These are phyloP conservation scores for Solanum dulcamara DNA, from an alignment of 257 asterid species.

Conservation along the genomic window DNA sequence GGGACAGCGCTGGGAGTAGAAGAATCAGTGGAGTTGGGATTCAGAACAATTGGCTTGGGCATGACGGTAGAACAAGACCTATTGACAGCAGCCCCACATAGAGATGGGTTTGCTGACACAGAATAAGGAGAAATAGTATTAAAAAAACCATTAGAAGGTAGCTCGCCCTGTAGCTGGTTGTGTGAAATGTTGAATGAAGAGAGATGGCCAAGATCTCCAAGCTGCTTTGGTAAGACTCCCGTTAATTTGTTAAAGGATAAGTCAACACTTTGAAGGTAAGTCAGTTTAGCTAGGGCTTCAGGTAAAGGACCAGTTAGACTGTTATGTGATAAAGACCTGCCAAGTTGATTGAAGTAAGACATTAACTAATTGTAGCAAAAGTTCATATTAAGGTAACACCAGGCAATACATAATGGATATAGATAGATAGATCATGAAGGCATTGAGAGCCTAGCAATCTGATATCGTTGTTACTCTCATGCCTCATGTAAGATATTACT, in stretches of 20 bases:
- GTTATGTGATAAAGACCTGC: conserved; percentile 63
- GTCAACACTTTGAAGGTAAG: conserved; percentile 45
- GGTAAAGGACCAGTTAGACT: conserved; percentile 58
- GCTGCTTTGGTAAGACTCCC: conserved; percentile 64
- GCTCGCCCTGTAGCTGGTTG: conserved; percentile 74
- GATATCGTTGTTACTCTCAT: not conserved
- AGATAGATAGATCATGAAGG: not conserved
- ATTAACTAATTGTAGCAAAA: not conserved
- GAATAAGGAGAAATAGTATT: conserved; percentile 69
- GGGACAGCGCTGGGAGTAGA: conserved; percentile 35
- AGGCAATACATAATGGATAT: not conserved
- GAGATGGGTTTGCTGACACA: conserved; percentile 54
- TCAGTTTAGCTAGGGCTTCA: conserved; percentile 40
- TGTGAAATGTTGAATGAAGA: conserved; percentile 71
- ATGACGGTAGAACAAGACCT: conserved; percentile 50
- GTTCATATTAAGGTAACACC: not conserved
- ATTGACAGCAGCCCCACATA: conserved; percentile 70
- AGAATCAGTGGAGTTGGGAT: conserved; percentile 68
- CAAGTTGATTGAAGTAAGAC: conserved; percentile 6
- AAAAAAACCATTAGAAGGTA: conserved; percentile 68
- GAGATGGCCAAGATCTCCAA: conserved; percentile 53
- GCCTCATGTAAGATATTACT: not conserved
- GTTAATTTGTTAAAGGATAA: conserved; percentile 68
- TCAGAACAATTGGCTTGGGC: conserved; percentile 88
- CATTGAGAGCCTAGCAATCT: not conserved